Evolutionary conservation across 2,329 filamentous ascomycete species (phyloP).

Genomic region (Diplodia mutila): DNA sequence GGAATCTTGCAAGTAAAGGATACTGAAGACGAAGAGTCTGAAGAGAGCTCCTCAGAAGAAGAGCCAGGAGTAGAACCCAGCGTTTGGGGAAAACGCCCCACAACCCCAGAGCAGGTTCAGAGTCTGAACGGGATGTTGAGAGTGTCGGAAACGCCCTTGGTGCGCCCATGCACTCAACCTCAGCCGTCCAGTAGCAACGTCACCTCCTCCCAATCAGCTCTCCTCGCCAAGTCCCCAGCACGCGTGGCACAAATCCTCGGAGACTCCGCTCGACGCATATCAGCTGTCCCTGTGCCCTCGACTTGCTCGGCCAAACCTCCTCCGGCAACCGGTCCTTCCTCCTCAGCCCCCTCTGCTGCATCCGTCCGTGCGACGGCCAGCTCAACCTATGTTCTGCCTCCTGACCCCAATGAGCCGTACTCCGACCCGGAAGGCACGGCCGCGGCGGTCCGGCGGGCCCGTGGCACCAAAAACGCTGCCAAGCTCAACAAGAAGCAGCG

Average conservation of each 20-base stretch:
- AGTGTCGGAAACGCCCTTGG: neutral
- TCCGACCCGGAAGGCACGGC: neutral
- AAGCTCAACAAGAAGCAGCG: neutral
- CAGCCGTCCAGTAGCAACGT: neutral
- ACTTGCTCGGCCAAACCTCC: neutral
- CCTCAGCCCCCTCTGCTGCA: neutral
- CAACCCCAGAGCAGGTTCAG: neutral
- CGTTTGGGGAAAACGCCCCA: neutral
- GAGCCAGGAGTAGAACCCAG: neutral
- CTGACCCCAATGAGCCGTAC: neutral
- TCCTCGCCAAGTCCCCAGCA: neutral
- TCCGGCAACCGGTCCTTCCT: neutral
- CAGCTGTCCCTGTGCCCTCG: neutral
- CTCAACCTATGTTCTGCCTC: neutral
- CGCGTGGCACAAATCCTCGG: neutral
- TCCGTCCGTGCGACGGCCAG: neutral
- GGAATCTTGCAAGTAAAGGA: neutral
- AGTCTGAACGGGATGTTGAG: neutral
- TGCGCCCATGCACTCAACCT: neutral
- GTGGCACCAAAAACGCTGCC: neutral
- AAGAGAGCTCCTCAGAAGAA: neutral
- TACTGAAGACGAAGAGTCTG: neutral
- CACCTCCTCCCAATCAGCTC: too few species aligned
- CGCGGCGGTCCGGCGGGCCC: neutral
- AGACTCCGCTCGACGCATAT: neutral